Evolutionary conservation across 495 filamentous ascomycete genomes (phyloP), one percentile per base, ranked within the genome.

Genomic region (Alectoria sarmentosa): DNA sequence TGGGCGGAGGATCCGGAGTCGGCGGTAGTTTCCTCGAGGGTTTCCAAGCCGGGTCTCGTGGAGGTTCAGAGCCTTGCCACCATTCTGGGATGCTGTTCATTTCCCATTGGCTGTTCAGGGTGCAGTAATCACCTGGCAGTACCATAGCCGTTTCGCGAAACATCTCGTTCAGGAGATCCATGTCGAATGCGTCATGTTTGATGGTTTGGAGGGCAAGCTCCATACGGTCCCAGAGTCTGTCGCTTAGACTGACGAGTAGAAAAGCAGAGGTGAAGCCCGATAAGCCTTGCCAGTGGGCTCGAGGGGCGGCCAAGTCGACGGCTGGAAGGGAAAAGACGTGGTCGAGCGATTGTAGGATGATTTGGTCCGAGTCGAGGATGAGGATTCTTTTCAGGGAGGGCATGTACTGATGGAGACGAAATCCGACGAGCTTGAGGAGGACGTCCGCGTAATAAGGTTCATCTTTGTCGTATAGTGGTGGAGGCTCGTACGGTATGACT

Each of bases 31-130:
- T 55, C 4, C 30, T 34, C 30, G 52, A 32, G 10, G 52, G 52
- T 55, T 34, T 55, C 52, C 52, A 55, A 4, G 26, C 1, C 2
- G 52, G 15, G 30, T 55, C 52, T 55, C 48, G 5, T 37, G 59
- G 54, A 21, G 32, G 28, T 7, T 62, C 60, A 14, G 21, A 28
- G 4, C 56, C 56, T 39, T 64, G 63, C 49, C 63, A 73, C 75
- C 75, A 75, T 9, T 57, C 68, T 39, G 75, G 75, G 36, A 71
- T 21, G 64, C 73, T 73, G 62, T 69, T 66, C 13, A 65, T 69
- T 61, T 76, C 75, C 75, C 75, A 77, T 44, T 77, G 71, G 36
- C 72, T 73, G 55, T 77, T 77, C 1, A 74, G 65, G 28, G 75
- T 77, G 38, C 69, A 74, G 60, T 77, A 77, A n/a, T 70, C 62